A percentile compares a stretch with the other conserved stretches of the same genome.
phyloP scores from a whole-genome alignment of 208 protist genomes.

The Acanthamoeba polyphaga region DNA sequence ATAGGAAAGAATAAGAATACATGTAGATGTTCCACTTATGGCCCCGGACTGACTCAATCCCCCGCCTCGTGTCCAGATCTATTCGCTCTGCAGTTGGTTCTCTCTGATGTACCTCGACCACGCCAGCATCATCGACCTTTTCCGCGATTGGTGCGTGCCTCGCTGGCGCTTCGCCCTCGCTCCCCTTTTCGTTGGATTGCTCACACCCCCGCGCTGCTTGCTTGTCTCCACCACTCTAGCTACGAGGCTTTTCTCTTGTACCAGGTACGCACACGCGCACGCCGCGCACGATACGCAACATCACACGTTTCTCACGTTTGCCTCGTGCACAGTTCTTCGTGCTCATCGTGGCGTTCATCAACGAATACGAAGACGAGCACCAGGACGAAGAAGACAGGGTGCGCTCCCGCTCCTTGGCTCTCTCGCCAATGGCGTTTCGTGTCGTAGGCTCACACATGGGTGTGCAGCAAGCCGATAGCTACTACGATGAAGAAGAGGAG shows the following conservation, averaged over 20 bases:
- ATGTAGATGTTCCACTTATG: background rate
- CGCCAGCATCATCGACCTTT: conserved; percentile 93
- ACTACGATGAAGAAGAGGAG: conserved; percentile 7
- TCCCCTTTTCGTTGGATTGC: background rate
- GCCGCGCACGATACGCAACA: background rate
- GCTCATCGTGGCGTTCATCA: conserved; percentile 93
- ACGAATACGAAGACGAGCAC: conserved; percentile 78
- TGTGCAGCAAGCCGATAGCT: background rate
- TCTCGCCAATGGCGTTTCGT: no score
- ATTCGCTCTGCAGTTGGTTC: conserved; percentile 36
- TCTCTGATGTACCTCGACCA: conserved; percentile 75
- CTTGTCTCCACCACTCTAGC: background rate
- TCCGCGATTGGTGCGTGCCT: conserved; percentile 95
- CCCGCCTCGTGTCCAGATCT: background rate
- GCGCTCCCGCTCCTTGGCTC: background rate
- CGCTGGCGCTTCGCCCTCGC: conserved; percentile 87
- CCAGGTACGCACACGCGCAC: background rate
- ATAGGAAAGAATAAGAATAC: background rate
- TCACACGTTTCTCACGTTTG: background rate
- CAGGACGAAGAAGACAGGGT: background rate
- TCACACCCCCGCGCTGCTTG: no score
- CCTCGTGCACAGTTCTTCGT: conserved; percentile 92
- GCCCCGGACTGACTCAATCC: no score
- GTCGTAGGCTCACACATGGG: no score
- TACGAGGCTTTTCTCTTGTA: conserved; percentile 43